Evolutionary conservation across 164 flowering plant species (phyloP), one percentile per base, ranked within the genome.

Genomic region (Magnolia kwangsiensis): DNA sequence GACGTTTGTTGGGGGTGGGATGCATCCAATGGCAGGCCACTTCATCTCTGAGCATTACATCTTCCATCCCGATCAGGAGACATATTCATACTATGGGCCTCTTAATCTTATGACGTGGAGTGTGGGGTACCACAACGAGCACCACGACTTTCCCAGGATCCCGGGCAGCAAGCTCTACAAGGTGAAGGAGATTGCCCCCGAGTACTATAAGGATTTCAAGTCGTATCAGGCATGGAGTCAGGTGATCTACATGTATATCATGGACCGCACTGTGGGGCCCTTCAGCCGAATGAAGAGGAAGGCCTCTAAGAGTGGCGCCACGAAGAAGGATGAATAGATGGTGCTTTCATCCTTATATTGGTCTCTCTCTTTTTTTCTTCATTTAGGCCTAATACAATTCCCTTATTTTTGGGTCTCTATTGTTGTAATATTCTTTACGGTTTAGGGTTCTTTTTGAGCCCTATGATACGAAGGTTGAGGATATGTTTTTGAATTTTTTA

Each of bases 11-110:
- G 99, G 99, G 1, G 99, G 99, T 1, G 99, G 99, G 24, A 88
- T 95, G 97, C 99, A 93, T 76, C 99, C 99, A 11, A 91, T 93
- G 97, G 98, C 98, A 1, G 99, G 97, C 55, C 98, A 93, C 82
- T 93, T 95, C 84, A 92, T 95, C 72, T 95, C 97, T 0, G 99
- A 95, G 63, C 99, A 95, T 79, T 95, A 95, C 72, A 86, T 93
- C 21, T 95, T 95, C 89, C 89, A 88, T 0, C 90, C 94, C 1
- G 87, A 87, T 6, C 98, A 95, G 79, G 99, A 95, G 80, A 93
- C 99, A 0, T 95, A 93, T 74, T 95, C 98, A 6, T 95, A 93
- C 78, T 95, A 95, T 55, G 99, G 99, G 1, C 98, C 99, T 8
- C 80, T 95, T 71, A 95, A 95, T 76, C 84, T 92, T n/a, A 74